Base-by-base conservation (phyloP, 2,329 filamentous ascomycete genomes). In the Calonectria pseudoturangicola region DNA sequence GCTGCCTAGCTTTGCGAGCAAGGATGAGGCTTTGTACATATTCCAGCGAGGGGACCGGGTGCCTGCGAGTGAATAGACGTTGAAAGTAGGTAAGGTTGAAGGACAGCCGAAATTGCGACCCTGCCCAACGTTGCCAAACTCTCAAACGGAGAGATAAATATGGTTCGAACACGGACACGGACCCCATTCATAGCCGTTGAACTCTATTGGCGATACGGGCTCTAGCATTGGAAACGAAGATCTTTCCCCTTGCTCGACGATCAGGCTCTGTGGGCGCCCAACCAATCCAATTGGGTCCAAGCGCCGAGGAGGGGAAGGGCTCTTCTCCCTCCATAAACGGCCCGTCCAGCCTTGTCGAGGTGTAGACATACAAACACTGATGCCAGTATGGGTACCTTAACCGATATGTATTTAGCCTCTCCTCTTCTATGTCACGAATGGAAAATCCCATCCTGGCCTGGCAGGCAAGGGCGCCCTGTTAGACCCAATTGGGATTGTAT, bases 1-100 rank as follows among this genome's bases (percentile, higher is more conserved):
- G 4, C 81, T 95, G 79, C 93, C 93, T 27, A 94, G 92, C 81
- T 95, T 95, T 83, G 91, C 93, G 3, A 93, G 92, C 33, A 95
- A 95, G 82, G 93, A 95, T 77, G 93, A 95, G 83, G 93, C 91
- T 0, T 79, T 95, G 68, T 95, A 92, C 82, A 88, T 94, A 25
- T 95, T 93, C 76, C 87, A 89, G 77, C 81, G 87, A 67, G 86
- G 87, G 18, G 79, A 84, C n/a, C 82, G 84, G 72, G 85, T 82
- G 25, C 81, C 82, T 30, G 71, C 54, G 76, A 74, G 73, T 74
- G 54, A 76, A 74, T 74, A 74, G 65, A 45, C 58, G 28, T 65
- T 70, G 65, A 71, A 70, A 56, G 12, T 47, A 27, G 6, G 16
- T n/a, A n/a, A 50, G 41, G 51, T 41, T 62, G 54, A 41, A 60